Percentiles rank a stretch among this genome's conserved stretches.
Conservation (phyloP, 345 rosid genomes). For the Sisymbrium altissimum region DNA sequence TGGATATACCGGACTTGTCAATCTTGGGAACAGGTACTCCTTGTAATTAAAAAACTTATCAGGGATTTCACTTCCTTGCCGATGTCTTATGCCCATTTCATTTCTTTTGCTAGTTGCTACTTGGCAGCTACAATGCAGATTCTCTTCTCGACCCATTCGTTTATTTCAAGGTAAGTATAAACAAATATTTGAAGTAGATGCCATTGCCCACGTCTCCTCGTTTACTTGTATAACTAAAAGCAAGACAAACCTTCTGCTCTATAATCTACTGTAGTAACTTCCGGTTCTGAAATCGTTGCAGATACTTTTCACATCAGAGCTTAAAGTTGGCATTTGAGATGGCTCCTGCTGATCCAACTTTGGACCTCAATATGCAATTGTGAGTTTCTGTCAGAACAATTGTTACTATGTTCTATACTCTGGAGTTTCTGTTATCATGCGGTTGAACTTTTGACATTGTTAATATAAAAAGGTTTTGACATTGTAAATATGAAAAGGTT, state of each 20-base stretch:
- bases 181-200: conserved; percentile 11
- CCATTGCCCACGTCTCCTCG: conserved; percentile 4
- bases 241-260: not conserved
- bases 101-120: conserved; percentile 73
- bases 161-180: conserved; percentile 55
- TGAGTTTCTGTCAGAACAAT: conserved; percentile 41
- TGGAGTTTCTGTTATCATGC: conserved; percentile 9
- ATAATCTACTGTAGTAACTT: conserved; percentile 10
- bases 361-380: conserved; percentile 95
- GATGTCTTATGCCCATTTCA: conserved; percentile 16
- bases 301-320: conserved; percentile 66
- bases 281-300: conserved; percentile 32
- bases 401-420: not conserved
- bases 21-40: conserved; percentile 93
- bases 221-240: conserved; percentile 1
- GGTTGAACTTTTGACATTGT: not conserved
- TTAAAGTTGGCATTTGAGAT: conserved; percentile 72
- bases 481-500: not conserved
- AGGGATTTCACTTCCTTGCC: not conserved
- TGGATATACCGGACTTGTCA: conserved; percentile 91
- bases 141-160: conserved; percentile 70
- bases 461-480: not conserved
- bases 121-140: conserved; percentile 99
- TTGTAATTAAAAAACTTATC: conserved; percentile 4
- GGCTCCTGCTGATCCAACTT: conserved; percentile 97